Evolutionary conservation across 805 yeast genomes (phyloP), one percentile per base, ranked within the genome.

Genomic region (Lipomyces anomalus): DNA sequence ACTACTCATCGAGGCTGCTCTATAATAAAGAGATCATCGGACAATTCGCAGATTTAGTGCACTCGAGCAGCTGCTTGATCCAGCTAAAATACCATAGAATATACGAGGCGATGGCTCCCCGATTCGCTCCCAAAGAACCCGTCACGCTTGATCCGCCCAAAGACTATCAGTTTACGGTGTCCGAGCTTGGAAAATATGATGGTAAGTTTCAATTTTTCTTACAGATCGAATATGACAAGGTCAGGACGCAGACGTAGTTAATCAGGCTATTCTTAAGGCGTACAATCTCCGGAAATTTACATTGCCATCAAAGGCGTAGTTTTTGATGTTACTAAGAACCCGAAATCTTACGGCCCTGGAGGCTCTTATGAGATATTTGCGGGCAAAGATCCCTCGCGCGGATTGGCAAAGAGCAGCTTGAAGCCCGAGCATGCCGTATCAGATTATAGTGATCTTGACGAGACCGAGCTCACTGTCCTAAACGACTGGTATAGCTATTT

Each of bases 311-410:
- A 80, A 50, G 92, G 95, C 18, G 71, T 71, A 1, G 77, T 87
- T 7, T 87, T 84, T 61, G 95, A 86, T 58, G 95, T 87, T 6
- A 74, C 84, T 0, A 60, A 67, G 38, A 86, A 85, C 58, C 56
- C 62, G 9, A 76, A 73, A 13, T 80, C 80, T 33, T 86, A 86
- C 60, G 95, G 95, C 0, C 81, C 82, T 2, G 89, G 88, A 0
- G 75, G 78, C 48, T 79, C 81, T 20, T 87, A 86, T 63, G 79
- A 78, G 57, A 76, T 71, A 4, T 71, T 86, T 35, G 84, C 79
- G 6, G 95, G 90, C 4, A 77, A 75, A 52, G 95, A 86, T 55
- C 84, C 85, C 20, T 76, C 85, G 28, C 67, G 92, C 47, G 82
- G 90, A 2, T 67, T 86, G 43, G 95, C 84, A 1, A 75, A 80